Percentiles rank a stretch among this genome's conserved stretches.
Conservation (phyloP, 768 basidiomycete species). For the Hericium rajendrae region DNA sequence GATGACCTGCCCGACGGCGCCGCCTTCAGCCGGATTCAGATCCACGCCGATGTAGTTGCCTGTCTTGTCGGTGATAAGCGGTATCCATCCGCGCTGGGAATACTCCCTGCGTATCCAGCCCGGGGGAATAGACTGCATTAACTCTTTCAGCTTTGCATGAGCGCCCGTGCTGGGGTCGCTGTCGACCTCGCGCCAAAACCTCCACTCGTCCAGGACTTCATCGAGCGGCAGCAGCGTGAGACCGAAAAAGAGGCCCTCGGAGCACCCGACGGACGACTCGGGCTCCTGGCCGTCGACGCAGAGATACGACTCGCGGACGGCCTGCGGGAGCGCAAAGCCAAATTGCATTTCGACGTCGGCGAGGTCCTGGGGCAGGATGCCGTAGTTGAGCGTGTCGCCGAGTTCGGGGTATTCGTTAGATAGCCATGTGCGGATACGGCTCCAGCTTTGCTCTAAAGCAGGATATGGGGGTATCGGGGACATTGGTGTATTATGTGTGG, state of each 20-base stretch:
- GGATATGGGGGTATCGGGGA: conserved; percentile 48
- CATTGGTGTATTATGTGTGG: conserved; percentile 50
- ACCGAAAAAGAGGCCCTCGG: conserved; percentile 94
- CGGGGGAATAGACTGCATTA: conserved; percentile 85
- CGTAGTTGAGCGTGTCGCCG: conserved; percentile 91
- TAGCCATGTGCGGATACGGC: conserved; percentile 75
- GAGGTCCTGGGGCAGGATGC: conserved; percentile 72
- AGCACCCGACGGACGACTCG: conserved; percentile 77
- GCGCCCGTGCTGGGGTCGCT: conserved; percentile 79
- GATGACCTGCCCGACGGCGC: conserved; percentile 85
- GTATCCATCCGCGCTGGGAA: conserved; percentile 94
- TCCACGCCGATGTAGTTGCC: conserved; percentile 98
- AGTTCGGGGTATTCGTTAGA: conserved; percentile 85
- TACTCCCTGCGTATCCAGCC: conserved; percentile 85
- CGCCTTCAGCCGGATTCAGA: conserved; percentile 73
- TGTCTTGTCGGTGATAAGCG: conserved; percentile 84
- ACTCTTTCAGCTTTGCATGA: conserved; percentile 57
- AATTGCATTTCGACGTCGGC: conserved; percentile 77
- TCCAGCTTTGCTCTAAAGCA: conserved; percentile 75
- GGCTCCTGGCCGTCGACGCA: conserved; percentile 90
- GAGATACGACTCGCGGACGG: conserved; percentile 86
- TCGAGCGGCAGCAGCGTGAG: conserved; percentile 87
- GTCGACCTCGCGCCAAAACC: conserved; percentile 93
- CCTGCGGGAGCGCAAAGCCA: conserved; percentile 73
- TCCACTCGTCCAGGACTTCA: conserved; percentile 91